phyloP scores from a whole-genome alignment of 106 monocot genomes.

The Acorus gramineus region DNA sequence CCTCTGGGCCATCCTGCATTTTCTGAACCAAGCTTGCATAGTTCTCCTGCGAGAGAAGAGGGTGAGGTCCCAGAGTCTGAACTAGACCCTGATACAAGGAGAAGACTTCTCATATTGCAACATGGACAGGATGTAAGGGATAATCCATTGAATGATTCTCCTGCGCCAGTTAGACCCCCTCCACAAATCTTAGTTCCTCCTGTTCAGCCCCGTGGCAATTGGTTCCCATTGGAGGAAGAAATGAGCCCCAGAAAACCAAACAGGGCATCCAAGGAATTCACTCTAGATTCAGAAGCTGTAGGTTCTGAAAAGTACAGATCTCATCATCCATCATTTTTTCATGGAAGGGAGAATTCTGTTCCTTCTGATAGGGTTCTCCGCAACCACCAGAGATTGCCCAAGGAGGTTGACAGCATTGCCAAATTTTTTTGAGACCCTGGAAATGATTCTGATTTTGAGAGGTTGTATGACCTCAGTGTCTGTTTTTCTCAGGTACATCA shows the following conservation, averaged over 20 bases:
- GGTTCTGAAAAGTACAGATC: constrained; percentile 46
- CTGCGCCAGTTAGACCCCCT: constrained; percentile 34
- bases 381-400: constrained; percentile 47
- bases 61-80: constrained; percentile 97
- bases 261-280: constrained; percentile 43
- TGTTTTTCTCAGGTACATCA: constrained; percentile 38
- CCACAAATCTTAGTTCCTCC: constrained; percentile 52
- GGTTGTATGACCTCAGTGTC: not conserved
- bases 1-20: constrained; percentile 31
- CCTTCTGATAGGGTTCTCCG: constrained; percentile 42
- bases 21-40: constrained; percentile 48
- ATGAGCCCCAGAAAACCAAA: constrained; percentile 47
- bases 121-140: constrained; percentile 94
- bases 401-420: constrained; percentile 30
- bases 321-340: constrained; percentile 34
- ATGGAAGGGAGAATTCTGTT: constrained; percentile 33
- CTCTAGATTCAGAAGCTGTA: constrained; percentile 42
- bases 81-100: constrained; percentile 93
- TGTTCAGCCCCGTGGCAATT: constrained; percentile 60
- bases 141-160: constrained; percentile 26
- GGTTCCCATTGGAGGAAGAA: constrained; percentile 65
- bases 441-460: no score
- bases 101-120: constrained; percentile 94
- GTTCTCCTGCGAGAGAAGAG: constrained; percentile 83
- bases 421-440: no score